Percentiles rank a stretch among this genome's conserved stretches.
phyloP scores from a whole-genome alignment of 2,329 filamentous ascomycete genomes.

The Nemania sp. region DNA sequence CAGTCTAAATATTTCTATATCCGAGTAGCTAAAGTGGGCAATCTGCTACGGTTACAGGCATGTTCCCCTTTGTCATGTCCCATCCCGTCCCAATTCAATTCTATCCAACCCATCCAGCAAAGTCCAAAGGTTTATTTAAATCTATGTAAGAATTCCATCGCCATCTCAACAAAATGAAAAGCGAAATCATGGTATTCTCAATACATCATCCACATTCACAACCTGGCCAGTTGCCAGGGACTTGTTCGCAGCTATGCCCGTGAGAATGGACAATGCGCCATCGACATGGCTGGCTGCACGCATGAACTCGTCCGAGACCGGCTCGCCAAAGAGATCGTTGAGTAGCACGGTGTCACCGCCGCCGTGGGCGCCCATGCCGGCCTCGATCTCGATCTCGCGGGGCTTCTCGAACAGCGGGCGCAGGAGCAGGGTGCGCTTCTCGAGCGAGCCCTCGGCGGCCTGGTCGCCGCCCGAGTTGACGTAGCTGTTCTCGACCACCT shows the following conservation, averaged over 20 bases:
- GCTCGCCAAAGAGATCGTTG: conserved; percentile 60
- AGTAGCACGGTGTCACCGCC: conserved; percentile 62
- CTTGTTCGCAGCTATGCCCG: conserved; percentile 61
- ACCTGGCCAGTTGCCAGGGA: conserved; percentile 61
- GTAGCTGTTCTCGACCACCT: conserved; percentile 65
- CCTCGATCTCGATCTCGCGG: conserved; percentile 54
- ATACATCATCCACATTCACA: conserved; percentile 57
- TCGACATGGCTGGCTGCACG: conserved; percentile 62
- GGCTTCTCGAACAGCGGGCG: conserved; percentile 61
- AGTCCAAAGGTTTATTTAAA: too few species aligned
- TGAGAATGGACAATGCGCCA: conserved; percentile 61
- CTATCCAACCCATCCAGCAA: too few species aligned
- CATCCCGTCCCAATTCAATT: too few species aligned
- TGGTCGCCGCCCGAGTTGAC: conserved; percentile 64
- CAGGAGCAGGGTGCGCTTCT: conserved; percentile 52
- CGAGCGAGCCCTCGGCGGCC: conserved; percentile 55
- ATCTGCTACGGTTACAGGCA: too few species aligned
- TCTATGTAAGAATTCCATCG: too few species aligned
- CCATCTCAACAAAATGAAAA: not conserved
- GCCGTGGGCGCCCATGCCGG: conserved; percentile 59
- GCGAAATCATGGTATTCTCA: conserved; percentile 40
- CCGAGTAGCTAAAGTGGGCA: too few species aligned
- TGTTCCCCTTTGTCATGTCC: too few species aligned
- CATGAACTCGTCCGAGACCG: conserved; percentile 54
- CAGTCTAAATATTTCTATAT: too few species aligned